These are phyloP conservation scores for Tarenaya hassleriana DNA, from an alignment of 345 rosid species.

Conservation along the genomic window DNA sequence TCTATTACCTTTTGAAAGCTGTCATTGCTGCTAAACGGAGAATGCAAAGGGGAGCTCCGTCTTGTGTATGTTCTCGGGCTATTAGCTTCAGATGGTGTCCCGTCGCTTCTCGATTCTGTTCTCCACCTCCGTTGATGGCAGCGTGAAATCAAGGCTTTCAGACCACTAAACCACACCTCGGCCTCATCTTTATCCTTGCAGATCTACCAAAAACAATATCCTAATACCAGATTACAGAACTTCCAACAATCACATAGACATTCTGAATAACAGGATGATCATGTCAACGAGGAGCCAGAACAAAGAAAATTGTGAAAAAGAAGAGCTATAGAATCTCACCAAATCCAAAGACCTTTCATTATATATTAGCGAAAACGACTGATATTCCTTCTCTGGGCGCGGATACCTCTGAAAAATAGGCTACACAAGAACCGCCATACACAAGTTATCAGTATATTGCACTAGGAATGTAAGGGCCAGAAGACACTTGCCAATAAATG, in stretches of 20 bases:
- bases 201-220: slow-evolving; percentile 31
- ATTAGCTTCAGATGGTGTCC: slow-evolving; percentile 51
- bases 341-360: slow-evolving; percentile 89
- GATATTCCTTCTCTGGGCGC: slow-evolving; percentile 98
- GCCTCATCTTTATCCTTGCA: slow-evolving; percentile 78
- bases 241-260: slow-evolving; percentile 15
- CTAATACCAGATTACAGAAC: slow-evolving; percentile 17
- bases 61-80: slow-evolving; percentile 90
- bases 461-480: slow-evolving; percentile 4
- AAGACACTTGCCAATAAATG: slow-evolving; percentile 7
- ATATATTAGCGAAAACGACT: slow-evolving; percentile 94
- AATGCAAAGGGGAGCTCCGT: slow-evolving; percentile 80
- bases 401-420: slow-evolving; percentile 97
- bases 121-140: slow-evolving; percentile 33
- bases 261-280: slow-evolving; percentile 6
- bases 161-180: slow-evolving; percentile 61
- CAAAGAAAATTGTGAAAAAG: slow-evolving; percentile 4
- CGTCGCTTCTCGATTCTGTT: slow-evolving; percentile 39
- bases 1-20: slow-evolving; percentile 71
- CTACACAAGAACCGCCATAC: slow-evolving; percentile 39
- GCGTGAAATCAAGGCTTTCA: slow-evolving; percentile 42
- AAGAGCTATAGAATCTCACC: slow-evolving; percentile 43
- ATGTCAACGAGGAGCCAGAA: slow-evolving; percentile 3
- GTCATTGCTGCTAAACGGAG: slow-evolving; percentile 73
- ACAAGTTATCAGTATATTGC: slow-evolving; percentile 26